Evolutionary conservation across 169 alveolate genomes (phyloP).

Genomic region (Plasmodium vinckei): DNA sequence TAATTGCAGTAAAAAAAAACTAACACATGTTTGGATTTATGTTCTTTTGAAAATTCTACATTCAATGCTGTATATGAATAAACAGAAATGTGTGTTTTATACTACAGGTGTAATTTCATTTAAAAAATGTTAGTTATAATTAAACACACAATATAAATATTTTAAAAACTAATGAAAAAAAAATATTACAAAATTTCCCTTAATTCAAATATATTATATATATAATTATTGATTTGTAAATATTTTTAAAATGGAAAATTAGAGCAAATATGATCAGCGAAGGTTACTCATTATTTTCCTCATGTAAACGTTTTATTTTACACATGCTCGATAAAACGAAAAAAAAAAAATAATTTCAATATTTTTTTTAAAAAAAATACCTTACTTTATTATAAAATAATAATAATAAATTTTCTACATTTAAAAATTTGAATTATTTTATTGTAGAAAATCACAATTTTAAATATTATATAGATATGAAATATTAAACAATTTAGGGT

Average conservation of each 20-base stretch:
- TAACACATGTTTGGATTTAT: neutral
- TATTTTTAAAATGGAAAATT: constrained; percentile 13
- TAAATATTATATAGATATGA: neutral
- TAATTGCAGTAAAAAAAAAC: constrained; percentile 2
- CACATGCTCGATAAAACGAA: constrained; percentile 22
- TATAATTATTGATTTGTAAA: too few relatives aligned
- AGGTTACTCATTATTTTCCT: constrained; percentile 39
- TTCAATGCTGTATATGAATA: neutral
- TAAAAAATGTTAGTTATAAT: constrained; percentile 1
- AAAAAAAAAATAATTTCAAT: constrained; percentile 17
- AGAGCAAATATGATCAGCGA: constrained; percentile 39
- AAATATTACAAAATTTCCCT: neutral
- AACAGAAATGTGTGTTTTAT: neutral
- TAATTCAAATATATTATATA: neutral
- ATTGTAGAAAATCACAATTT: neutral
- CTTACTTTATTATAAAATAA: constrained; percentile 1
- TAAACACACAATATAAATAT: constrained; percentile 8
- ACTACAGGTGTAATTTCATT: neutral
- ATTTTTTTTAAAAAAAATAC: neutral
- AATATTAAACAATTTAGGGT: neutral
- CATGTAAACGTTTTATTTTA: constrained; percentile 15
- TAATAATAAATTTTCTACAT: constrained; percentile 1
- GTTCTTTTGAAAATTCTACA: neutral
- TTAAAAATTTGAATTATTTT: neutral
- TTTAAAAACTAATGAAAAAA: constrained; percentile 1